phyloP scores from a whole-genome alignment of 345 rosid genomes.

The Balakata baccata region DNA sequence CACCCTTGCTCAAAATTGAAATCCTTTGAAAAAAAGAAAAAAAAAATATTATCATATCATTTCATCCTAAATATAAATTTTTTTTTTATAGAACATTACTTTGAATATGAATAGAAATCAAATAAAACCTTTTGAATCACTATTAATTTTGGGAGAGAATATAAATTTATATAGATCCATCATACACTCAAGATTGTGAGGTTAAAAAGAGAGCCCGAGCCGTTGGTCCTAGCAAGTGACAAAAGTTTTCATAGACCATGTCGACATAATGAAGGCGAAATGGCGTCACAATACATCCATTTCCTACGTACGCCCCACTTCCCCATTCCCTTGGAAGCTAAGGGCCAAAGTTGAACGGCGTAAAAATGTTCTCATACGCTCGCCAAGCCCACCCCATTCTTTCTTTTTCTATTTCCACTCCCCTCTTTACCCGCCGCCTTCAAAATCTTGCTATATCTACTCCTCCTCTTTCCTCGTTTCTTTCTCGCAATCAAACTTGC shows the following conservation, averaged over 20 bases:
- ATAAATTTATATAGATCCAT: too few relatives aligned
- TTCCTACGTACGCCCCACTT: not conserved
- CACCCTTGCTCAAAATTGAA: too few relatives aligned
- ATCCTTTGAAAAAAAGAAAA: too few relatives aligned
- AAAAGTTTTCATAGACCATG: slow-evolving; percentile 22
- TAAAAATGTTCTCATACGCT: slow-evolving; percentile 21
- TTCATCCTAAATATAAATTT: too few relatives aligned
- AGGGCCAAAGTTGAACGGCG: not conserved
- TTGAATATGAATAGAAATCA: too few relatives aligned
- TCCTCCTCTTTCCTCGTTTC: not conserved
- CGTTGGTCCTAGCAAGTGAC: too few relatives aligned
- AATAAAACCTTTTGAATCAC: too few relatives aligned
- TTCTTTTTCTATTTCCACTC: not conserved
- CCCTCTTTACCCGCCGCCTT: not conserved
- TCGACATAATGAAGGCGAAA: slow-evolving; percentile 33
- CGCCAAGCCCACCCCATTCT: not conserved
- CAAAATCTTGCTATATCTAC: not conserved
- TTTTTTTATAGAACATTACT: too few relatives aligned
- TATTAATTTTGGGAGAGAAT: too few relatives aligned
- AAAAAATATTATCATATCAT: too few relatives aligned
- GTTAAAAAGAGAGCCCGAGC: too few relatives aligned
- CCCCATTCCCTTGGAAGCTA: not conserved
- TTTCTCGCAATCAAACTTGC: not conserved
- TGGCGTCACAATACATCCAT: slow-evolving; percentile 37
- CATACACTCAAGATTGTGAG: too few relatives aligned